A percentile compares a stretch with the other conserved stretches of the same genome.
phyloP scores from a whole-genome alignment of 2,329 filamentous ascomycete species.

The Dactylonectria macrodidyma region DNA sequence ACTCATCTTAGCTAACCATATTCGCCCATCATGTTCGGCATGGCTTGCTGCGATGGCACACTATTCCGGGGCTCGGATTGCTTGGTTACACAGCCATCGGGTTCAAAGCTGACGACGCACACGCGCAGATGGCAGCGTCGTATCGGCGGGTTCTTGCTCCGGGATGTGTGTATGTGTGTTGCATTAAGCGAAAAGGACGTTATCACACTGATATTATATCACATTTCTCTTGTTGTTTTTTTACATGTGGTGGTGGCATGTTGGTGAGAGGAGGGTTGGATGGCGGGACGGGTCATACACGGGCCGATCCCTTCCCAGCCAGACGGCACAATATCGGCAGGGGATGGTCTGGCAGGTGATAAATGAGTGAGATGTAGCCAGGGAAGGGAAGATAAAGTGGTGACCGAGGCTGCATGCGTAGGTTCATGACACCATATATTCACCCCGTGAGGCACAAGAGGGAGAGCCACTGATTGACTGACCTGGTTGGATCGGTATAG shows the following conservation, averaged over 20 bases:
- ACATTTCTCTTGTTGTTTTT: not conserved
- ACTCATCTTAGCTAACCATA: not conserved
- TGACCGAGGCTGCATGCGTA: constrained; percentile 21
- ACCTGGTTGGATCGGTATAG: not conserved
- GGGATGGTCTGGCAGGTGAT: not conserved
- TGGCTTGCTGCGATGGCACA: not conserved
- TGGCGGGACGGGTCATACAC: constrained; percentile 23
- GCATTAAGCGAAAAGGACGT: not conserved
- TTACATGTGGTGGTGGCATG: constrained; percentile 9
- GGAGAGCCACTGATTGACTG: too few relatives aligned
- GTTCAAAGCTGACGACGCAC: not conserved
- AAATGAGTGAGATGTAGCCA: not conserved
- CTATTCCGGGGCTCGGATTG: not conserved
- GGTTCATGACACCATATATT: constrained; percentile 15
- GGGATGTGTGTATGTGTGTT: not conserved
- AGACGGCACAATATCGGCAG: not conserved
- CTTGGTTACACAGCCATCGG: not conserved
- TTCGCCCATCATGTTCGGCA: not conserved
- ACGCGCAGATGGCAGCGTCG: not conserved
- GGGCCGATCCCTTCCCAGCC: constrained; percentile 18
- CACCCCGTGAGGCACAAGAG: not conserved
- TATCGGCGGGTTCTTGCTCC: not conserved
- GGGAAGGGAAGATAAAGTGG: not conserved
- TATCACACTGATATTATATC: not conserved
- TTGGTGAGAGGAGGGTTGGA: constrained; percentile 1